Evolutionary conservation across 768 basidiomycete genomes (phyloP), one percentile per base, ranked within the genome.

Genomic region (Russula foetens): DNA sequence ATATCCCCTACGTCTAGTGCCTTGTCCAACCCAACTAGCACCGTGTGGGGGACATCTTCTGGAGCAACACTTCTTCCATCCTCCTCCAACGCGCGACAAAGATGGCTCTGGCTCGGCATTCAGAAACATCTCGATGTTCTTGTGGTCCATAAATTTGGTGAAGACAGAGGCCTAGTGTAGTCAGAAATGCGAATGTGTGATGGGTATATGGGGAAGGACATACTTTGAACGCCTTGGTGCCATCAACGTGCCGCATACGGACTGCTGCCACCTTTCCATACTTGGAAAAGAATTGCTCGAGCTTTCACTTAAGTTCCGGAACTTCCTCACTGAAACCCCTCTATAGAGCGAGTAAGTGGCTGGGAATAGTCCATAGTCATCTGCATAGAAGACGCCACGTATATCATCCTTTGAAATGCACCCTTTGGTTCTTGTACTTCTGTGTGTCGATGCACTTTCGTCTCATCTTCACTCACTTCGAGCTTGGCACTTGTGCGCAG

Each of bases 191-290:
- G 56, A 8, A 49, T 11, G 43, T 24, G 33, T 17, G 35, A 45
- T 21, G 24, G 19, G 21, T 21, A 29, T 21, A 56, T 15, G 3
- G 14, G 15, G 11, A 5, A 5, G 21, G 47, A 54, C 77, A 53
- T 26, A 89, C 94, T 84, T 98, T 98, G 81, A 96, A 94, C 62
- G 82, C 82, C 70, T 92, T 92, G 49, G 83, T 80, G 52, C 85
- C 81, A 55, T 91, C 89, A 29, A 77, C 75, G 21, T 92, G 82
- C 65, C 96, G 79, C 90, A 94, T 92, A 63, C 96, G 80, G 21
- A 98, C 87, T 5, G 88, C 90, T 56, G 85, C 88, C 26, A 88
- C 83, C 55, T 75, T 75, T 9, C 92, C 94, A 59, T 88, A 95
- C 65, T 83, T 75, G 62, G 79, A 74, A 72, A 94, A 94, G 73